Percentiles rank a stretch among this genome's conserved stretches.
phyloP scores from a whole-genome alignment of 2,329 filamentous ascomycete species.

The Epichloe glyceriae region DNA sequence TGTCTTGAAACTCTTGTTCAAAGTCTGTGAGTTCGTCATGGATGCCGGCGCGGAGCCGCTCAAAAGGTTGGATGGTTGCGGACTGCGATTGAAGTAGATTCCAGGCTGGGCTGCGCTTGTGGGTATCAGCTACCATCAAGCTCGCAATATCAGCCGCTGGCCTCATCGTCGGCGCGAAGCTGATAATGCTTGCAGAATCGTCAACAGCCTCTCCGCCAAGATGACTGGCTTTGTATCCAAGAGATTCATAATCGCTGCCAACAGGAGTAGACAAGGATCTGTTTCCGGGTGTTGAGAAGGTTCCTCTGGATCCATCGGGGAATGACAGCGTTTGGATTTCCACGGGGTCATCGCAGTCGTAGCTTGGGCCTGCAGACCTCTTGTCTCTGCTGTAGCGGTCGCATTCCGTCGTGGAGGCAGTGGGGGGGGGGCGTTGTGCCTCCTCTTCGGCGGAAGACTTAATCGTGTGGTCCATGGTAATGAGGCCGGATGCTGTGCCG shows the following conservation, averaged over 20 bases:
- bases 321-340: constrained; percentile 69
- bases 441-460: constrained; percentile 19
- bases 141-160: constrained; percentile 65
- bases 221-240: constrained; percentile 17
- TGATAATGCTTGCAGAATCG: constrained; percentile 53
- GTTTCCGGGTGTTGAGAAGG: constrained; percentile 34
- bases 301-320: constrained; percentile 54
- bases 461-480: constrained; percentile 18
- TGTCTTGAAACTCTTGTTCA: constrained; percentile 61
- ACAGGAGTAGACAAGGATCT: constrained; percentile 24
- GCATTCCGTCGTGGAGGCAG: constrained; percentile 38
- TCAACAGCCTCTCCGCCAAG: constrained; percentile 35
- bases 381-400: constrained; percentile 22
- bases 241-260: constrained; percentile 28
- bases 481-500: constrained; percentile 5
- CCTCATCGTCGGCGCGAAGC: constrained; percentile 50
- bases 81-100: constrained; percentile 51
- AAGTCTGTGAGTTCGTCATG: constrained; percentile 54
- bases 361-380: constrained; percentile 46
- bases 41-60: constrained; percentile 30
- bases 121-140: constrained; percentile 59
- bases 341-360: constrained; percentile 75
- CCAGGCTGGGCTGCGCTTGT: constrained; percentile 55
- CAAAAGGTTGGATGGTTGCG: constrained; percentile 47
- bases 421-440: constrained; percentile 40